Conservation (phyloP, 75 land plant genomes). For the Pinus taeda region DNA sequence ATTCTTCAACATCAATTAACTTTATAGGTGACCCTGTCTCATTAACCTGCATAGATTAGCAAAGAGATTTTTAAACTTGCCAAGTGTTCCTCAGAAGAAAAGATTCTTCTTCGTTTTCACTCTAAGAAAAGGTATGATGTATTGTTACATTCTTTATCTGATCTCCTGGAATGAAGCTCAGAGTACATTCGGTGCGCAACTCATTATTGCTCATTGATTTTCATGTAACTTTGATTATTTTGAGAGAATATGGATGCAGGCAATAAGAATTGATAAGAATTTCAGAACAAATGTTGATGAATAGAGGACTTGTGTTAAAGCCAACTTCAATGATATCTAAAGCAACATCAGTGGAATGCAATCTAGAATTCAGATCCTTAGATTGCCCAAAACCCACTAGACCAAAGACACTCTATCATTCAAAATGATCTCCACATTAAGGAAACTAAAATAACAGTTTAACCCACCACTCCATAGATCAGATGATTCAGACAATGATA, state of each 20-base stretch:
- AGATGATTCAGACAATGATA: slow-evolving; percentile 58
- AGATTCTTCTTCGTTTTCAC: background rate
- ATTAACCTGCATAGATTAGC: slow-evolving; percentile 34
- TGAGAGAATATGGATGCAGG: background rate
- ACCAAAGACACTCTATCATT: no score
- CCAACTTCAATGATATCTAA: background rate
- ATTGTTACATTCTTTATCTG: background rate
- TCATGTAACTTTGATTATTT: background rate
- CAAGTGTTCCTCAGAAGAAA: slow-evolving; percentile 4
- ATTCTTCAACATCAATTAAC: slow-evolving; percentile 35
- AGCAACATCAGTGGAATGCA: background rate
- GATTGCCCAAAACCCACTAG: background rate
- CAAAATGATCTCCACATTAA: background rate
- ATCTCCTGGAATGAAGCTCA: background rate
- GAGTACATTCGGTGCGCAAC: background rate
- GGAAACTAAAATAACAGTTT: background rate
- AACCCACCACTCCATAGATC: slow-evolving; percentile 65
- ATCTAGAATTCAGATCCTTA: background rate
- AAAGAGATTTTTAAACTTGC: background rate
- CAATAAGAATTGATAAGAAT: background rate
- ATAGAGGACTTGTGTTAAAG: background rate
- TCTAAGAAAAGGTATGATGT: background rate
- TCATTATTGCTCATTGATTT: background rate
- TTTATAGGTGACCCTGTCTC: slow-evolving; percentile 16
- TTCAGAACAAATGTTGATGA: background rate